Conservation (phyloP, 805 yeast species). For the Cyberlindnera euphorbiae region DNA sequence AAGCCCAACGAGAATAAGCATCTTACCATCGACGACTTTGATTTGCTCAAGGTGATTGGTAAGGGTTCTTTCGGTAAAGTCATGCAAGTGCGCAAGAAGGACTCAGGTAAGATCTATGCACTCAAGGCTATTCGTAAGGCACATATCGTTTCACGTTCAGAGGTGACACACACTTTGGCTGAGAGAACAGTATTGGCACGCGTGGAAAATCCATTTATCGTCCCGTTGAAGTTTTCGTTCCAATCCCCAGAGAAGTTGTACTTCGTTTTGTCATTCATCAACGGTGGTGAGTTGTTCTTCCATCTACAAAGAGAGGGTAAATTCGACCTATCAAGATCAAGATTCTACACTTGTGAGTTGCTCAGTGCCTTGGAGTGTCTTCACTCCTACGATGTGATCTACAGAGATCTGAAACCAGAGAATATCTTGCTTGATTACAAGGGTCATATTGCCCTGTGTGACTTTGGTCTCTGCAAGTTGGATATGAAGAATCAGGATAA, state of each 20-base stretch:
- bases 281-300: constrained; percentile 95
- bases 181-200: constrained; percentile 93
- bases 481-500: constrained; percentile 89
- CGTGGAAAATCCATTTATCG: constrained; percentile 92
- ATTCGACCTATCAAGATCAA: constrained; percentile 81
- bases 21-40: constrained; percentile 86
- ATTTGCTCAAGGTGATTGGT: constrained; percentile 89
- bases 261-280: constrained; percentile 84
- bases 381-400: constrained; percentile 88
- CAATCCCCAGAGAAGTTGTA: constrained; percentile 96
- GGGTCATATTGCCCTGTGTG: constrained; percentile 97
- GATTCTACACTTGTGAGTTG: constrained; percentile 92
- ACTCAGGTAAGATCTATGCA: constrained; percentile 92
- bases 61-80: constrained; percentile 98
- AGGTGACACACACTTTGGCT: constrained; percentile 93
- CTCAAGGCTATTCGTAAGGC: constrained; percentile 90
- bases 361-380: constrained; percentile 88
- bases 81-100: constrained; percentile 96
- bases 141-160: constrained; percentile 89
- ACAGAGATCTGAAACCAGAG: constrained; percentile 94
- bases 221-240: constrained; percentile 92
- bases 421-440: constrained; percentile 91
- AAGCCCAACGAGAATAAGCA: constrained; percentile 63
- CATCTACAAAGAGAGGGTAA: constrained; percentile 89
- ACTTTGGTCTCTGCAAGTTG: constrained; percentile 92